Conservation (phyloP, 805 yeast species). For the Kuraishia capsulata region DNA sequence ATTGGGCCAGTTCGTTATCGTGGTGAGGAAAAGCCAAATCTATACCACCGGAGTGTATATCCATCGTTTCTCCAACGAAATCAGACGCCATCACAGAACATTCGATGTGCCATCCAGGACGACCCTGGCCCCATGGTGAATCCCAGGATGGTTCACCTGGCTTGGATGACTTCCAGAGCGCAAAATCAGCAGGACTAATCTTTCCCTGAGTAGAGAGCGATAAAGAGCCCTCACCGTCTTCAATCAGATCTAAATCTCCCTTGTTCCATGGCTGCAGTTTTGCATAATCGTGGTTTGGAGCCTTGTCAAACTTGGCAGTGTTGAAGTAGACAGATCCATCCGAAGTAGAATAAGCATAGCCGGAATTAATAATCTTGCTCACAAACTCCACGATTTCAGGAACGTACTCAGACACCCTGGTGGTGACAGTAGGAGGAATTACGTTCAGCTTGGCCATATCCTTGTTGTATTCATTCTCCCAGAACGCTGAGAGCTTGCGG, state of each 20-base stretch:
- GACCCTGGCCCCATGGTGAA: constrained; percentile 94
- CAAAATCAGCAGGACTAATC: constrained; percentile 77
- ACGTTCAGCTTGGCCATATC: constrained; percentile 88
- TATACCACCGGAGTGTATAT: constrained; percentile 94
- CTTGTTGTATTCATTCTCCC: constrained; percentile 79
- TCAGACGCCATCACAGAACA: constrained; percentile 98
- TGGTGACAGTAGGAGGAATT: constrained; percentile 73
- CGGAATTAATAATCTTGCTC: constrained; percentile 61
- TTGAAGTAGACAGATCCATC: constrained; percentile 98
- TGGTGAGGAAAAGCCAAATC: constrained; percentile 99
- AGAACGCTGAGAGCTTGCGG: constrained; percentile 70
- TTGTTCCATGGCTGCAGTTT: constrained; percentile 98
- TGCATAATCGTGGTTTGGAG: constrained; percentile 75
- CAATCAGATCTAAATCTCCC: constrained; percentile 75
- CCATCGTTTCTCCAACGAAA: constrained; percentile 73
- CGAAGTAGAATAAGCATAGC: constrained; percentile 72
- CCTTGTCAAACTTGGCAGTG: constrained; percentile 69
- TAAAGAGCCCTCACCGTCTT: constrained; percentile 93
- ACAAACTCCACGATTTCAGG: constrained; percentile 87
- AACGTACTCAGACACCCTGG: constrained; percentile 91
- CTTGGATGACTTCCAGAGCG: constrained; percentile 92
- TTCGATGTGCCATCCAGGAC: constrained; percentile 99
- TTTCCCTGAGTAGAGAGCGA: constrained; percentile 42
- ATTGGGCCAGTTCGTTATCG: constrained; percentile 95
- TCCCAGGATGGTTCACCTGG: constrained; percentile 97